Conservation (phyloP, 2,329 filamentous ascomycete genomes). For the Bipolaris gigantea region DNA sequence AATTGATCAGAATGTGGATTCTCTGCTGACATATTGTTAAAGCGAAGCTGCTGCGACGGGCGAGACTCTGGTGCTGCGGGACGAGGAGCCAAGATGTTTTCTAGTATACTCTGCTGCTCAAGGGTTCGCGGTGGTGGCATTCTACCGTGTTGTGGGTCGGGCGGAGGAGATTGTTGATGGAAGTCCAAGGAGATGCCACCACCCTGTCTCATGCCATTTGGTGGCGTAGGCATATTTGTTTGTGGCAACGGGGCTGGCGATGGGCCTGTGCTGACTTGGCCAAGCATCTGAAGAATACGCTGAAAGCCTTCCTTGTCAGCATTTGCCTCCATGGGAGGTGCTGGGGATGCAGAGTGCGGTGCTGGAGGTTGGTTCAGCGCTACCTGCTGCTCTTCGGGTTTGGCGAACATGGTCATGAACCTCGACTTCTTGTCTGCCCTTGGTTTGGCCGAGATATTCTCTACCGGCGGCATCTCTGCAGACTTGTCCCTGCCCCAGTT, state of each 20-base stretch:
- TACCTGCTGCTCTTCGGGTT: conserved; percentile 42
- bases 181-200: conserved; percentile 39
- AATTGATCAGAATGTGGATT: conserved; percentile 37
- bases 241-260: conserved; percentile 23
- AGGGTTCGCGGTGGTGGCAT: conserved; percentile 30
- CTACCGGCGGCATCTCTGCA: conserved; percentile 38
- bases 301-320: conserved; percentile 87
- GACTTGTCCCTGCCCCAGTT: conserved; percentile 57
- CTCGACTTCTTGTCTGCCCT: conserved; percentile 74
- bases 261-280: conserved; percentile 47
- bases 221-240: conserved; percentile 24
- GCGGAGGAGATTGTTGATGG: conserved; percentile 35
- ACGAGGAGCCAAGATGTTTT: conserved; percentile 41
- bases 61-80: conserved; percentile 36
- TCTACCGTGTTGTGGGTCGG: conserved; percentile 31
- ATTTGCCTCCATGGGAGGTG: conserved; percentile 46
- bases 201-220: conserved; percentile 36
- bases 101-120: conserved; percentile 42
- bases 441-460: conserved; percentile 42
- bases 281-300: conserved; percentile 78
- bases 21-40: conserved; percentile 42
- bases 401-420: conserved; percentile 73
- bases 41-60: conserved; percentile 34
- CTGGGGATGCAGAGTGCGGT: conserved; percentile 27
- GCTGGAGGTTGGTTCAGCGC: conserved; percentile 17